Conservation (phyloP, 495 filamentous ascomycete genomes). For the Choiromyces venosus region DNA sequence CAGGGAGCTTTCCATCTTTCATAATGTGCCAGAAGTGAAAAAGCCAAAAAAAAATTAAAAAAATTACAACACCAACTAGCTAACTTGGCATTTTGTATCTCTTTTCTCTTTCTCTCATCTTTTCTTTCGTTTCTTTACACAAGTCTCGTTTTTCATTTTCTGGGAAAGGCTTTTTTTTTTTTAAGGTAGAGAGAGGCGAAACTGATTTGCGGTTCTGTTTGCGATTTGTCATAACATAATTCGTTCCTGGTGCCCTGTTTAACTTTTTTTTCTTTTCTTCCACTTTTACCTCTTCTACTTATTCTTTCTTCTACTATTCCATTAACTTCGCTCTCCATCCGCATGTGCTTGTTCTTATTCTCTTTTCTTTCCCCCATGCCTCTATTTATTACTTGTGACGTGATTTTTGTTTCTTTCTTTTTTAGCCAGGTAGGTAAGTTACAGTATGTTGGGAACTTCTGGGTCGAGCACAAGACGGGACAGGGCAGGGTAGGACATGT, state of each 20-base stretch:
- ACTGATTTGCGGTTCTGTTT: slow-evolving; percentile 34
- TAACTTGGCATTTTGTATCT: slow-evolving; percentile 39
- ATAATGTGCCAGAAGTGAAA: slow-evolving; percentile 48
- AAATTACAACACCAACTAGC: slow-evolving; percentile 51
- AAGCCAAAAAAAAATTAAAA: slow-evolving; percentile 44
- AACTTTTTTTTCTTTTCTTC: slow-evolving; percentile 32
- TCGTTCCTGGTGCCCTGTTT: slow-evolving; percentile 28
- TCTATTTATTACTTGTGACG: slow-evolving; percentile 8
- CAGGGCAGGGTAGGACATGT: too few species aligned
- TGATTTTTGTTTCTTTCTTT: slow-evolving; percentile 68
- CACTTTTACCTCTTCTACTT: slow-evolving; percentile 37
- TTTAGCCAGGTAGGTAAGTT: slow-evolving; percentile 77
- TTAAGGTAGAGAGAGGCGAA: slow-evolving; percentile 40
- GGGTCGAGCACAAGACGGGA: background rate
- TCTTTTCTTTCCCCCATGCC: slow-evolving; percentile 42
- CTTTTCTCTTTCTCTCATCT: slow-evolving; percentile 16
- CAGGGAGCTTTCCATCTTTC: slow-evolving; percentile 98
- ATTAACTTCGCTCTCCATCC: slow-evolving; percentile 46
- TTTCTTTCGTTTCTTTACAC: slow-evolving; percentile 31
- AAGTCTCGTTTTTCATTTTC: slow-evolving; percentile 28
- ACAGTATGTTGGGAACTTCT: slow-evolving; percentile 67
- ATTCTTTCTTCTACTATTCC: slow-evolving; percentile 45
- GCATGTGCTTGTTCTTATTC: slow-evolving; percentile 51
- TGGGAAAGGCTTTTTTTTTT: slow-evolving; percentile 33
- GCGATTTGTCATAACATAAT: slow-evolving; percentile 37